Evolutionary conservation across 139 green algal species (phyloP), one percentile per base, ranked within the genome.

Genomic region (Diplosphaera chodatii): DNA sequence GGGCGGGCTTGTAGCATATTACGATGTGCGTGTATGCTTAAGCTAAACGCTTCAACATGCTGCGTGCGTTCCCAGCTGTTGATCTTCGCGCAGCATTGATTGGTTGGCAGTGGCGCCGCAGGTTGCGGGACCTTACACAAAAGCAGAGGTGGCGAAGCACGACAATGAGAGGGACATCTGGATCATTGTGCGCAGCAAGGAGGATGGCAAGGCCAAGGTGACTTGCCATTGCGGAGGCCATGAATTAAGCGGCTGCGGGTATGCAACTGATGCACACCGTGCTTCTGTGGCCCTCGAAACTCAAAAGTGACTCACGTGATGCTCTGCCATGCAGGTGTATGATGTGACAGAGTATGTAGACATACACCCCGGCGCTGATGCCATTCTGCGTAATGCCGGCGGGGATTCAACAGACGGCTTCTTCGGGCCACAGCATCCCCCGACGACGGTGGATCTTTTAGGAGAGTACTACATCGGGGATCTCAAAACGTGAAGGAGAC

Each of bases 261-360:
- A n/a, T n/a, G n/a, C n/a, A n/a, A n/a, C n/a, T n/a, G n/a, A n/a
- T n/a, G n/a, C n/a, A n/a, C n/a, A n/a, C n/a, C n/a, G n/a, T n/a
- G n/a, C n/a, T n/a, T n/a, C n/a, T n/a, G n/a, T n/a, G n/a, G n/a
- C n/a, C n/a, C n/a, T n/a, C n/a, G n/a, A n/a, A n/a, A n/a, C n/a
- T n/a, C n/a, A n/a, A n/a, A n/a, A n/a, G n/a, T n/a, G n/a, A n/a
- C n/a, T n/a, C n/a, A n/a, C n/a, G n/a, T n/a, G n/a, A n/a, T n/a
- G n/a, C n/a, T n/a, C n/a, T n/a, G n/a, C n/a, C n/a, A n/a, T n/a
- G 3, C 64, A 77, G 64, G 89, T 96, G 40, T 98, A 98, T 69
- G 88, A 98, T 71, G 55, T 98, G 0, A 96, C 85, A 18, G 64
- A 73, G 0, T 98, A 97, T 64, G 81, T 96, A 0, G 87, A 98